These are phyloP conservation scores for Aquilaria malaccensis DNA, from an alignment of 345 rosid species.

Conservation along the genomic window DNA sequence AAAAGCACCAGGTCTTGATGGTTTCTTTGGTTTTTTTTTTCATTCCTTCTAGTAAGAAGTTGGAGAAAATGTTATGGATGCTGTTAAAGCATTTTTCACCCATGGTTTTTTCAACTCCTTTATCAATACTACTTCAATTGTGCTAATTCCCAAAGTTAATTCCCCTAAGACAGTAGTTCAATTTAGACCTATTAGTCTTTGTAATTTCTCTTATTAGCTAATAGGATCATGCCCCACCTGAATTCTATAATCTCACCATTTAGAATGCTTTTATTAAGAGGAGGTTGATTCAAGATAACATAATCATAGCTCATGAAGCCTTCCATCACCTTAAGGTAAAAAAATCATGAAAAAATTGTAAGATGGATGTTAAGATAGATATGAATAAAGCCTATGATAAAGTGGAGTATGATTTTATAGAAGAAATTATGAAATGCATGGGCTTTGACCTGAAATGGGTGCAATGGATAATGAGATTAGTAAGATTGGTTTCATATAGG, in stretches of 20 bases:
- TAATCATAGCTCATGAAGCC: not conserved
- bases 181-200: not conserved
- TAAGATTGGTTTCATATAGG: no score
- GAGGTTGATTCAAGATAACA: not conserved
- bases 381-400: not conserved
- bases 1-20: not conserved
- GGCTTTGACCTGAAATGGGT: no score
- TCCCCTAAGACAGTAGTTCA: no score
- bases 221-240: not conserved
- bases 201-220: not conserved
- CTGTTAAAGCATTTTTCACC: no score
- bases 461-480: no score
- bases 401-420: no score
- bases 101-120: no score
- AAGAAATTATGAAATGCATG: no score
- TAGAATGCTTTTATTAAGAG: not conserved
- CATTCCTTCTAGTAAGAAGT: not conserved
- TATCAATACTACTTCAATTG: no score
- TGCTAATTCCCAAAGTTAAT: no score
- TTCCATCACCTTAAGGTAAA: not conserved
- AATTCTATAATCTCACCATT: not conserved
- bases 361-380: not conserved
- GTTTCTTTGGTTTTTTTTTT: not conserved
- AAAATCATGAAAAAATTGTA: not conserved
- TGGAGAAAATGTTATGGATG: no score